These are phyloP conservation scores for Malassezia caprae DNA, from an alignment of 1,284 basidiomycete species.

Conservation along the genomic window DNA sequence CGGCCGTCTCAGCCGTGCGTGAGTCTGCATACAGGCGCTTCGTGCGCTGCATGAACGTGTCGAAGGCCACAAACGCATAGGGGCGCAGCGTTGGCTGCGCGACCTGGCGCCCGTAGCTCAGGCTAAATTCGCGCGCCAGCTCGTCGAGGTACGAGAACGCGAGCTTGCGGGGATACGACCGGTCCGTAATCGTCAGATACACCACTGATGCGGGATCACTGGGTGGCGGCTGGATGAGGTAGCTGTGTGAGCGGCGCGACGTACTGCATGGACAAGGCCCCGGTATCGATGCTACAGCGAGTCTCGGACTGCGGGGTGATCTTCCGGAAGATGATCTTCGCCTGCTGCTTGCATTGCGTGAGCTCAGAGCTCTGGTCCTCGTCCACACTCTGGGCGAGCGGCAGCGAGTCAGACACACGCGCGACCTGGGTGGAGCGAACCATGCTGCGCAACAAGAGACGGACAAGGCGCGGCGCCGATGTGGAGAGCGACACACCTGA, in stretches of 20 bases:
- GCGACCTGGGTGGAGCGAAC: conserved; percentile 44
- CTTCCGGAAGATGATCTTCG: conserved; percentile 88
- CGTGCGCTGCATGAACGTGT: conserved; percentile 94
- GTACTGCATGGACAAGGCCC: conserved; percentile 83
- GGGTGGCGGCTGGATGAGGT: conserved; percentile 62
- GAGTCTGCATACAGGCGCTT: conserved; percentile 89
- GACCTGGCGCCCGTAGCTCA: conserved; percentile 45
- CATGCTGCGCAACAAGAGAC: conserved; percentile 19
- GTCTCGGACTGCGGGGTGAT: conserved; percentile 81
- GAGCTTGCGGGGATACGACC: conserved; percentile 91
- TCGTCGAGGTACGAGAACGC: conserved; percentile 97
- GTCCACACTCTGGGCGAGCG: conserved; percentile 45
- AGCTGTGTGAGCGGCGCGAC: conserved; percentile 56
- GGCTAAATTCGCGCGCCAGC: conserved; percentile 79
- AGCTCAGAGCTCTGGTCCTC: conserved; percentile 68
- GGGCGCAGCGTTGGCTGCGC: conserved; percentile 39
- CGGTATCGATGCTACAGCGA: conserved; percentile 90
- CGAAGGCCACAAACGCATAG: conserved; percentile 44
- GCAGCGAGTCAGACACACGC: conserved; percentile 38
- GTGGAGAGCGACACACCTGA: not conserved
- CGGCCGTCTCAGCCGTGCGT: conserved; percentile 66
- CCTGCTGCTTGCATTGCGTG: conserved; percentile 95
- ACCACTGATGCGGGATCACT: conserved; percentile 56
- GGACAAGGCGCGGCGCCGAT: not conserved
- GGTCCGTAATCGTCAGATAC: conserved; percentile 88